A percentile compares a stretch with the other conserved stretches of the same genome.
Conservation (phyloP, 75 land plant genomes). For the Cryptomeria japonica region DNA sequence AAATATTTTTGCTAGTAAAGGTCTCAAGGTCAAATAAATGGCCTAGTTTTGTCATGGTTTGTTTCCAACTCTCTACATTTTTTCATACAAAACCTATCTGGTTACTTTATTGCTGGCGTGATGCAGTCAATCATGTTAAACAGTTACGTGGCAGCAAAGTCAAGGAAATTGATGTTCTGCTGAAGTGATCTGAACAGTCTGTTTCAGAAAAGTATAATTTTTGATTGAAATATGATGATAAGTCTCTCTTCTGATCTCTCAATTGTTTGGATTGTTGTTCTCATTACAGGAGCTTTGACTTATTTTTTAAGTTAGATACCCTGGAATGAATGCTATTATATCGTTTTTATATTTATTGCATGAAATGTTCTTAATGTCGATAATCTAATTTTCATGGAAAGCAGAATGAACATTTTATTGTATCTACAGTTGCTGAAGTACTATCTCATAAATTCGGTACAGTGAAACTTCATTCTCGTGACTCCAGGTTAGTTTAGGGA, state of each 20-base stretch:
- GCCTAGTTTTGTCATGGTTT: conserved; percentile 11
- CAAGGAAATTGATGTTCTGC: neutral
- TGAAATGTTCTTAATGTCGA: neutral
- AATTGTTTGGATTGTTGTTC: neutral
- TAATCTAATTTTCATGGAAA: neutral
- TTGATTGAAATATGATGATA: neutral
- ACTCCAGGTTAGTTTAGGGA: neutral
- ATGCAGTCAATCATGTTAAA: neutral
- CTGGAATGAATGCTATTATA: neutral
- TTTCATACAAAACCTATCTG: neutral
- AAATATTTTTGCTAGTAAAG: conserved; percentile 2
- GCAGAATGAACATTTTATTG: neutral
- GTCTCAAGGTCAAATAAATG: conserved; percentile 2
- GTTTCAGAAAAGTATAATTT: neutral
- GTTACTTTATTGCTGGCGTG: neutral
- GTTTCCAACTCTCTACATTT: neutral
- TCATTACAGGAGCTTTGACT: neutral
- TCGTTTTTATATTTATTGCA: neutral
- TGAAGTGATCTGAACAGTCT: neutral
- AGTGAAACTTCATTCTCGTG: too few relatives aligned
- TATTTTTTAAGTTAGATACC: neutral
- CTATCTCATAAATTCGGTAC: neutral
- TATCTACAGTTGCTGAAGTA: neutral
- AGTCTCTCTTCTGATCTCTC: neutral
- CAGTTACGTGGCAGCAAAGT: neutral